These are phyloP conservation scores for Nematodospora valgi DNA, from an alignment of 805 yeast species.

Conservation along the genomic window DNA sequence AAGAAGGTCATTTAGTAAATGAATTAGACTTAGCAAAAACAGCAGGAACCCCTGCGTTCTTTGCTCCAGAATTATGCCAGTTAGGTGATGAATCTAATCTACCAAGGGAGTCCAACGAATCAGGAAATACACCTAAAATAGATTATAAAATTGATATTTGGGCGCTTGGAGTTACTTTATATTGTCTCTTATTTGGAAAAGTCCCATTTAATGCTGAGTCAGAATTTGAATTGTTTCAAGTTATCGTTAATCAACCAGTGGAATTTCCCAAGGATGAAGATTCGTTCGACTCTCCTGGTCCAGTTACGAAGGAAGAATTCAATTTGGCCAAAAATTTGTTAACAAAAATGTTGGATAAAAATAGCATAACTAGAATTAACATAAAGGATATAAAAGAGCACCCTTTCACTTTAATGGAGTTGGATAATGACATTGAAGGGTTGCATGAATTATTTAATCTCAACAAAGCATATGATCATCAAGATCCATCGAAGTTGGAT, in stretches of 20 bases:
- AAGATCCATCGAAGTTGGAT: slow-evolving; percentile 13
- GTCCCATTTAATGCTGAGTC: slow-evolving; percentile 87
- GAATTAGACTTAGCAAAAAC: slow-evolving; percentile 90
- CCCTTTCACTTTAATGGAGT: slow-evolving; percentile 53
- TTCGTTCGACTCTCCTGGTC: slow-evolving; percentile 35
- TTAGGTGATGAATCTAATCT: slow-evolving; percentile 25
- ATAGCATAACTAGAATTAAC: slow-evolving; percentile 65
- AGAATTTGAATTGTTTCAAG: slow-evolving; percentile 81
- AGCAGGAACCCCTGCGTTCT: slow-evolving; percentile 96
- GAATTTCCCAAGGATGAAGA: slow-evolving; percentile 48
- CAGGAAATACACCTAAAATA: slow-evolving; percentile 45
- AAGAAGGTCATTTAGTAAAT: slow-evolving; percentile 38
- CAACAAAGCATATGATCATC: slow-evolving; percentile 15
- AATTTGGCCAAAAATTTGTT: slow-evolving; percentile 59
- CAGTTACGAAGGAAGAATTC: slow-evolving; percentile 41
- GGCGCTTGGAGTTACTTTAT: slow-evolving; percentile 93
- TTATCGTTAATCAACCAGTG: slow-evolving; percentile 62
- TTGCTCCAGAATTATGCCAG: slow-evolving; percentile 88
- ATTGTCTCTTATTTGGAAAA: slow-evolving; percentile 80
- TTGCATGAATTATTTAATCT: slow-evolving; percentile 35
- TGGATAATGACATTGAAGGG: slow-evolving; percentile 32
- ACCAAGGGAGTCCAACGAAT: neutral
- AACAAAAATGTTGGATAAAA: slow-evolving; percentile 58
- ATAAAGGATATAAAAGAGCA: slow-evolving; percentile 73
- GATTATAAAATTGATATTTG: slow-evolving; percentile 91